These are phyloP conservation scores for Angophora floribunda DNA, from an alignment of 345 rosid species.

Conservation along the genomic window DNA sequence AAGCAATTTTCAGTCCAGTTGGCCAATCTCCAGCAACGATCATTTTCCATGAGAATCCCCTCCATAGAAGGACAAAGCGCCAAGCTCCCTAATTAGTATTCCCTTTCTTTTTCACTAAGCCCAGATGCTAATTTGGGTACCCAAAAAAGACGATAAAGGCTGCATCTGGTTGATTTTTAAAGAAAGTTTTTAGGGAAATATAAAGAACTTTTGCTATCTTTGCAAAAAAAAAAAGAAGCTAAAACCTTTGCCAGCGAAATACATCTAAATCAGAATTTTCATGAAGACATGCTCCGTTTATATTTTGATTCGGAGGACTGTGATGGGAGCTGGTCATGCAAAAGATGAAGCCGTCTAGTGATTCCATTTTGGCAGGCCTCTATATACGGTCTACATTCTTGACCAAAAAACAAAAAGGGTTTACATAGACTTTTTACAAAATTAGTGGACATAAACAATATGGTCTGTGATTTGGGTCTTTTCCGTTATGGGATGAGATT, in stretches of 20 bases:
- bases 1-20: too few species aligned
- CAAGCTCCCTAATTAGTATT: rapidly evolving
- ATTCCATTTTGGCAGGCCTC: not conserved
- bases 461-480: not conserved
- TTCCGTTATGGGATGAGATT: not conserved
- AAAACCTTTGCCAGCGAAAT: not conserved
- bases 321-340: not conserved
- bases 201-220: not conserved
- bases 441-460: not conserved
- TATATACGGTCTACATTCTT: not conserved
- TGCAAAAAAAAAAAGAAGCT: not conserved
- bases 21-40: too few species aligned
- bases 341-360: not conserved
- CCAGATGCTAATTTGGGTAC: not conserved
- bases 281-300: not conserved
- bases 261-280: not conserved
- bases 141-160: not conserved
- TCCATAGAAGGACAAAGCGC: too few species aligned
- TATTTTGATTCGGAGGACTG: not conserved
- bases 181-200: not conserved
- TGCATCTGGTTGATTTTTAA: not conserved
- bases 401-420: not conserved
- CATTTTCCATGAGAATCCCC: too few species aligned
- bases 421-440: not conserved
- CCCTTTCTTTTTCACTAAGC: too few species aligned